phyloP scores from a whole-genome alignment of 1,284 basidiomycete species.

The Afroboletus lepidellus region DNA sequence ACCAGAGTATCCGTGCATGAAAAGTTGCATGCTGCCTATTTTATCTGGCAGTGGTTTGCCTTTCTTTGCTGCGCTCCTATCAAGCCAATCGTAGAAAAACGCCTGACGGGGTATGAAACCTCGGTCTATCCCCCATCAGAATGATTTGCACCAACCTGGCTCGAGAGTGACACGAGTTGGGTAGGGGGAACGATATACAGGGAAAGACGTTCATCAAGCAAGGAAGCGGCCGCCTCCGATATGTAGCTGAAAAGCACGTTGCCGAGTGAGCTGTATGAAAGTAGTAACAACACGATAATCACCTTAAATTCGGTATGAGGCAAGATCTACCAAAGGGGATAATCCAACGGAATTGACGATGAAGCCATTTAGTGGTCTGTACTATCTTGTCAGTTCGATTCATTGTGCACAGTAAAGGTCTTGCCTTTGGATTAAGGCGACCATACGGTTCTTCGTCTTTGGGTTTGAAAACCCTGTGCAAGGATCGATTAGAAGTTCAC shows the following conservation, averaged over 20 bases:
- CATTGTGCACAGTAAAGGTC: background rate
- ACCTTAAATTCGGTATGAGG: constrained; percentile 85
- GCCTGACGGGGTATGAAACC: constrained; percentile 44
- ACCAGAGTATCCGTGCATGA: constrained; percentile 83
- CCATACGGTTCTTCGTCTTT: constrained; percentile 90
- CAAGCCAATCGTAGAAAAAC: constrained; percentile 90
- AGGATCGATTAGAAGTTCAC: constrained; percentile 3
- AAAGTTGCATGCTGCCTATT: constrained; percentile 88
- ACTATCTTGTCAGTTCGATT: constrained; percentile 3
- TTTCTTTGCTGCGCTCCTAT: constrained; percentile 74
- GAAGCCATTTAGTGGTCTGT: constrained; percentile 88
- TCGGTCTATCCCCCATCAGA: constrained; percentile 1
- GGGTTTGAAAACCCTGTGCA: constrained; percentile 78
- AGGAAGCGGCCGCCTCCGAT: constrained; percentile 82
- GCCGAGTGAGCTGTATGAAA: constrained; percentile 1
- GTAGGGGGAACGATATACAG: constrained; percentile 86
- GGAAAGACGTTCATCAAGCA: constrained; percentile 74
- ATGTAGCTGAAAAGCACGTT: constrained; percentile 45
- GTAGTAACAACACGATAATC: constrained; percentile 1
- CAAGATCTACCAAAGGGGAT: constrained; percentile 85
- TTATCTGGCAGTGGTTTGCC: constrained; percentile 80
- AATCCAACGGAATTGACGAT: constrained; percentile 81
- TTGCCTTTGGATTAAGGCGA: constrained; percentile 76
- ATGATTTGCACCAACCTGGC: constrained; percentile 50
- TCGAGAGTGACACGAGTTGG: constrained; percentile 79